Conservation (phyloP, 2,329 filamentous ascomycete genomes). For the Orbilia blumenaviensis region DNA sequence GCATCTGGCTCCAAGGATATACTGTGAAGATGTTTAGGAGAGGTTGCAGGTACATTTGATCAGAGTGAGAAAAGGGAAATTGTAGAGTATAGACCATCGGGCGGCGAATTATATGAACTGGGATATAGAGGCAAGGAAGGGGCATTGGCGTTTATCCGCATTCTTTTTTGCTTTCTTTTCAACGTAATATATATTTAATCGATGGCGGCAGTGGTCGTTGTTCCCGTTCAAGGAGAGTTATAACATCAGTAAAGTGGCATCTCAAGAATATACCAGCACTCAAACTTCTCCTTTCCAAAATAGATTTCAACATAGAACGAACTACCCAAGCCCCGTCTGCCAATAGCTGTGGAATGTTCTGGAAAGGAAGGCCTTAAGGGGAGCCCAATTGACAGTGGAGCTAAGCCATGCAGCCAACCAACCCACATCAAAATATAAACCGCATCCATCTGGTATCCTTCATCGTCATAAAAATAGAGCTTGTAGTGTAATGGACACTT, state of each 20-base stretch:
- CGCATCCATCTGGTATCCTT: neutral
- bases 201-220: neutral
- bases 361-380: too few relatives aligned
- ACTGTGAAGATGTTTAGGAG: neutral
- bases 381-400: too few relatives aligned
- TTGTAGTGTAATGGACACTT: slow-evolving; percentile 52
- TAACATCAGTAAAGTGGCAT: neutral
- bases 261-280: neutral
- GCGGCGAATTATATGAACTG: slow-evolving; percentile 1
- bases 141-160: neutral
- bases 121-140: slow-evolving; percentile 5
- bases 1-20: neutral
- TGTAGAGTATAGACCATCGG: slow-evolving; percentile 2
- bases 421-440: neutral
- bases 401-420: too few relatives aligned
- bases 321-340: too few relatives aligned
- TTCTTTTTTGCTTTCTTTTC: neutral
- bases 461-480: slow-evolving; percentile 46
- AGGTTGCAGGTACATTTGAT: neutral
- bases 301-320: too few relatives aligned
- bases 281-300: too few relatives aligned
- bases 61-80: neutral
- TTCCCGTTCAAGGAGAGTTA: neutral
- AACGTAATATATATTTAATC: slow-evolving; percentile 7
- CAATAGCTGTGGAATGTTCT: too few relatives aligned